phyloP scores from a whole-genome alignment of 805 yeast genomes.

The Wickerhamiella nectarea region DNA sequence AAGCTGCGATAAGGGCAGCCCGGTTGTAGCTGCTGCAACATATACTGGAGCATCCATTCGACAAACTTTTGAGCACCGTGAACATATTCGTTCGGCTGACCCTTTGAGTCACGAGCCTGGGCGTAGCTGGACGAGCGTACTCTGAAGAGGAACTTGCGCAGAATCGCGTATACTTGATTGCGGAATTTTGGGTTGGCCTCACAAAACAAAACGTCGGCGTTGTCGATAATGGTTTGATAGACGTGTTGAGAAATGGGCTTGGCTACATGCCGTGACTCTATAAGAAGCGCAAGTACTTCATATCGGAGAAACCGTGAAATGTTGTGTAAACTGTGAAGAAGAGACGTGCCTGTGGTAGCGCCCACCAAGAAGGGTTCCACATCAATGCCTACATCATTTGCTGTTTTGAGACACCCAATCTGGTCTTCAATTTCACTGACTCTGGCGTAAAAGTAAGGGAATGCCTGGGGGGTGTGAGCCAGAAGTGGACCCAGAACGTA shows the following conservation, averaged over 20 bases:
- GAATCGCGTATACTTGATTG: constrained; percentile 45
- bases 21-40: constrained; percentile 35
- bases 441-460: constrained; percentile 1
- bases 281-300: constrained; percentile 45
- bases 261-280: constrained; percentile 50
- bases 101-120: constrained; percentile 33
- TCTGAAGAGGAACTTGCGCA: constrained; percentile 50
- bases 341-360: neutral
- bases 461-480: constrained; percentile 6
- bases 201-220: constrained; percentile 40
- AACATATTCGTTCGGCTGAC: constrained; percentile 6
- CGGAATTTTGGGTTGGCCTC: constrained; percentile 58
- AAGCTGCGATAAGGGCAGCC: constrained; percentile 44
- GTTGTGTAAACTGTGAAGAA: constrained; percentile 4
- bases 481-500: constrained; percentile 10
- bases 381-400: constrained; percentile 9
- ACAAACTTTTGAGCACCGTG: constrained; percentile 31
- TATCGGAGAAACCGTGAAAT: constrained; percentile 28
- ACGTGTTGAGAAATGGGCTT: constrained; percentile 37
- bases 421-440: constrained; percentile 3
- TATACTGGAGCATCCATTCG: constrained; percentile 27
- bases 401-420: constrained; percentile 10
- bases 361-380: neutral
- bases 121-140: constrained; percentile 57
- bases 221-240: constrained; percentile 32